Evolutionary conservation across 495 filamentous ascomycete species (phyloP), one percentile per base, ranked within the genome.

Genomic region (Haplographium delicatum): DNA sequence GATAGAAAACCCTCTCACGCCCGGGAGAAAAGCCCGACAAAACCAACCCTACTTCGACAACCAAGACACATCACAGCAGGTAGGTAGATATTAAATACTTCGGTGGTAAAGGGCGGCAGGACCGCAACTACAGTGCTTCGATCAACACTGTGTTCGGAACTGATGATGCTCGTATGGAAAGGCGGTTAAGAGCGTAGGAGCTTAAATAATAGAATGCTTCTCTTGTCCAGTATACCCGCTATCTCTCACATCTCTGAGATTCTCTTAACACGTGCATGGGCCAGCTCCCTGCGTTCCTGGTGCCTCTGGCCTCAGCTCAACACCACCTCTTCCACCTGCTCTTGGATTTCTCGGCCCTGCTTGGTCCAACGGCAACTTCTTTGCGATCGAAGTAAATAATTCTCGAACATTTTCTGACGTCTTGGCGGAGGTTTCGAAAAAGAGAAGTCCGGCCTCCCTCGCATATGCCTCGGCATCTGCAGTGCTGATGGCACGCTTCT

Each of bases 381-480:
- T 91, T 30, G 93, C 93, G 58, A 98, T 98, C 15, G 88, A 89
- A n/a, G 91, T 96, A 71, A 98, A 98, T 27, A 98, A 72, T 53
- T 97, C 91, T 58, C 84, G 78, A 35, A 98, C 93, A 62, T 98
- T 98, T 65, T 91, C 89, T 23, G 89, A 84, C 18, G 93, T 94
- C 75, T 98, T 98, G 38, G 93, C 93, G 37, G 89, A 95, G 4
- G 93, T 97, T 67, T 98, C 93, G 61, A 97, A 97, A 73, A 97
- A 98, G 9, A 98, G 75, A 13, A 98, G 74, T 35, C 86, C 88
- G 16, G 93, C 88, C 72, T 98, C 93, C 48, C 80, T 82, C 18
- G 91, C 91, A 64, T 97, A 98, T 30, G 90, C 89, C 65, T 96
- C 89, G 56, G 93, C 93, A 62, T 97, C 94, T 27, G 84, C 82